Evolutionary conservation across 768 basidiomycete species (phyloP), one percentile per base, ranked within the genome.

Genomic region (Boletus fagicola): DNA sequence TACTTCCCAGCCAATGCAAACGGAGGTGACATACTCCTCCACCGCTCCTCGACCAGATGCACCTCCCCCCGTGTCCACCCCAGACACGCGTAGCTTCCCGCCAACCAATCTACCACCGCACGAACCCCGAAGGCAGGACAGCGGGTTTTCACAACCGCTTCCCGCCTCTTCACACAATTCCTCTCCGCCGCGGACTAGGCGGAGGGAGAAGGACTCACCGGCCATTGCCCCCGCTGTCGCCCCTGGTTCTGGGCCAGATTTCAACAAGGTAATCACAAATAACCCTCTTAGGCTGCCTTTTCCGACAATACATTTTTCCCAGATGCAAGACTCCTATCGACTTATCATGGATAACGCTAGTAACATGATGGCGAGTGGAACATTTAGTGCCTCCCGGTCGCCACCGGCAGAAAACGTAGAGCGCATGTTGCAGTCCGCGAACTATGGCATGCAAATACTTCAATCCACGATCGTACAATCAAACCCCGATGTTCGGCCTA

Each of bases 311-410:
- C 46, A 49, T 54, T 56, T 55, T 33, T 57, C 54, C 39, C 55
- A 80, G 78, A 69, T 80, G 55, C 61, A 73, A 53, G 78, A 80
- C 20, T 79, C 78, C 26, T 80, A 80, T 65, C 70, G 73, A 43
- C 54, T 75, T 45, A 72, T 80, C 59, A 68, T 80, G 59, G 76
- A 80, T 59, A 68, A 59, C 51, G 62, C 75, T n/a, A 69, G 66
- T 18, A 68, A 62, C 62, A 65, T 74, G 55, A 50, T 75, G 53
- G 30, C 54, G 15, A 43, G 59, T 16, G 67, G 61, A 49, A 50
- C 65, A 56, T 66, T 62, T 57, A 63, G 35, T 58, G 65, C 49
- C 60, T 64, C 52, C 51, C 66, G 58, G 50, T 50, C 56, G 36
- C 67, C 63, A 61, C 65, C 73, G 20, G 65, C 44, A 11, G 77